Evolutionary conservation across 2,329 filamentous ascomycete species (phyloP), one percentile per base, ranked within the genome.

Genomic region (Didymella exigua): DNA sequence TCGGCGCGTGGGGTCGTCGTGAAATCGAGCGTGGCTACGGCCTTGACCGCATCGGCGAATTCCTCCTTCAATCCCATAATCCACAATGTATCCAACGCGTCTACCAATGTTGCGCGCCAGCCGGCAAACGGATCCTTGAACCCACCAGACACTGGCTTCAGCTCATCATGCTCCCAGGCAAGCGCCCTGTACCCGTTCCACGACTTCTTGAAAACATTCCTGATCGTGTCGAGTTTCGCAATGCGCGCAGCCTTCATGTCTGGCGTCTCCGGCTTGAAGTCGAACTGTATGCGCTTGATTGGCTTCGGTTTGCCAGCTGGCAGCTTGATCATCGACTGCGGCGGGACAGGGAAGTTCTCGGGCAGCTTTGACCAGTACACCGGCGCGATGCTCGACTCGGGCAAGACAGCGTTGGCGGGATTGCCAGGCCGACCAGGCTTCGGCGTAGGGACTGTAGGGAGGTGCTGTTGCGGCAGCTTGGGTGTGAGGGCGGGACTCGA

Each of bases 51-150:
- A 60, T 84, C 79, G 27, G 84, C 79, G 65, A 90, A 91, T 54
- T 90, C 87, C 0, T 83, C 77, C 58, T 81, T 81, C 67, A 90
- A 62, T 4, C 82, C 87, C 83, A 90, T 86, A 60, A 90, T 87
- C 87, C 87, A 90, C 13, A 91, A 77, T n/a, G 85, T 86, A 68
- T 90, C 88, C 47, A 89, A 77, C 2, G 84, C 53, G 77, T 96
- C 92, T 5, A 96, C 89, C 57, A 96, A 73, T 0, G 92, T 96
- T 14, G 92, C 92, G 16, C 90, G 90, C 92, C 92, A 96, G 44
- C 89, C 91, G 70, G 91, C 93, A 74, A 98, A 98, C 0, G 91
- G 90, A 69, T 97, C 89, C 16, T 85, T 84, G 60, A 80, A 85
- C 13, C 77, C 78, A 46, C 87, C 87, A 26, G 85, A 84, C 9